Evolutionary conservation across 495 filamentous ascomycete genomes (phyloP).

Genomic region (Platismatia glauca): DNA sequence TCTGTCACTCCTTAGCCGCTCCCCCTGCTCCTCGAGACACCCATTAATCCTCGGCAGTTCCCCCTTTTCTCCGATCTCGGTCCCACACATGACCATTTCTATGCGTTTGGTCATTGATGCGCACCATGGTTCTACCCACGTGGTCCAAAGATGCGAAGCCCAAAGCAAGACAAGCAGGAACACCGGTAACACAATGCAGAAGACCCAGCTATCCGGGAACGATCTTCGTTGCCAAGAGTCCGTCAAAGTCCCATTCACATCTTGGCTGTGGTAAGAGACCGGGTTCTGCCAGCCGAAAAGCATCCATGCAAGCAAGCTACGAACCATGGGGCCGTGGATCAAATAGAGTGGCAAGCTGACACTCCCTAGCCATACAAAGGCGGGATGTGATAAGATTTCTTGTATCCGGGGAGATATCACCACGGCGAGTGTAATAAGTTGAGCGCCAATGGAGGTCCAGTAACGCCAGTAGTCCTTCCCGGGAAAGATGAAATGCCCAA

Average conservation of each 20-base stretch:
- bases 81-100: constrained; percentile 14
- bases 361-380: constrained; percentile 21
- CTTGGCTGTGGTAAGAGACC: constrained; percentile 6
- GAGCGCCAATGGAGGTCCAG: constrained; percentile 21
- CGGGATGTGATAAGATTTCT: constrained; percentile 11
- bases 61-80: background rate
- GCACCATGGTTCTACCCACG: constrained; percentile 19
- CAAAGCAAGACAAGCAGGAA: constrained; percentile 14
- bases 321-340: constrained; percentile 24
- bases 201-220: constrained; percentile 13
- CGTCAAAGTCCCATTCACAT: constrained; percentile 2
- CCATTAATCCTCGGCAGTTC: constrained; percentile 1
- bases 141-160: constrained; percentile 18
- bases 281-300: constrained; percentile 18
- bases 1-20: constrained; percentile 1
- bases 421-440: constrained; percentile 18
- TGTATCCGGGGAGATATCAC: constrained; percentile 11
- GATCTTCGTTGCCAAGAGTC: constrained; percentile 12
- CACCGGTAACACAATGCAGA: constrained; percentile 9
- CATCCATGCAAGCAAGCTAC: constrained; percentile 23
- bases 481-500: constrained; percentile 20
- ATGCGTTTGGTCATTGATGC: constrained; percentile 8
- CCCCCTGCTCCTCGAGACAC: background rate
- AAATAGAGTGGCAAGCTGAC: constrained; percentile 23
- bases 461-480: constrained; percentile 17